These are phyloP conservation scores for Aspergillus biplanus DNA, from an alignment of 495 filamentous ascomycete species.

Conservation along the genomic window DNA sequence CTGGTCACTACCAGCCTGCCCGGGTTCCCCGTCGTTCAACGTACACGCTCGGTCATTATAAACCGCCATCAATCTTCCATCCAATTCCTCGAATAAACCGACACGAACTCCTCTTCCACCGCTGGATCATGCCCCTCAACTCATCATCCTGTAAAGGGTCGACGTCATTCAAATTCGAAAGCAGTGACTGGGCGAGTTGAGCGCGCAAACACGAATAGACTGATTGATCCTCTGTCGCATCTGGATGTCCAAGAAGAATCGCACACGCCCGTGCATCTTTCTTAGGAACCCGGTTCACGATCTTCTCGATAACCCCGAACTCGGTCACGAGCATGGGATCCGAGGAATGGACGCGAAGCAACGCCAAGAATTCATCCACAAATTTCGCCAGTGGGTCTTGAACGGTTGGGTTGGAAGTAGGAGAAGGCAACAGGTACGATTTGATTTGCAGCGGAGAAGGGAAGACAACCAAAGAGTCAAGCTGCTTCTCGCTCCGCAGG, in stretches of 20 bases:
- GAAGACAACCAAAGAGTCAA: neutral
- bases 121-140: neutral
- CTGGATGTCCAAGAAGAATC: neutral
- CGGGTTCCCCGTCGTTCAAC: too few relatives aligned
- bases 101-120: neutral
- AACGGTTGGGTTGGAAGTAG: neutral
- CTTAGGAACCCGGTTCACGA: neutral
- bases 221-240: neutral
- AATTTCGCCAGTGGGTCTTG: neutral
- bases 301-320: neutral
- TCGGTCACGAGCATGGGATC: neutral
- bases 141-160: neutral
- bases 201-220: neutral
- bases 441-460: neutral
- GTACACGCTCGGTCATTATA: neutral
- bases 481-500: neutral
- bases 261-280: neutral
- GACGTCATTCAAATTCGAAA: neutral
- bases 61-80: neutral
- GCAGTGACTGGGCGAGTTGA: neutral
- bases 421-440: neutral
- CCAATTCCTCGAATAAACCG: neutral
- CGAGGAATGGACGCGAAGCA: neutral
- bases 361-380: neutral
- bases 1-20: too few relatives aligned